Conservation (phyloP, 192 early-diverging fungal species). For the Backusella mclennaniae region DNA sequence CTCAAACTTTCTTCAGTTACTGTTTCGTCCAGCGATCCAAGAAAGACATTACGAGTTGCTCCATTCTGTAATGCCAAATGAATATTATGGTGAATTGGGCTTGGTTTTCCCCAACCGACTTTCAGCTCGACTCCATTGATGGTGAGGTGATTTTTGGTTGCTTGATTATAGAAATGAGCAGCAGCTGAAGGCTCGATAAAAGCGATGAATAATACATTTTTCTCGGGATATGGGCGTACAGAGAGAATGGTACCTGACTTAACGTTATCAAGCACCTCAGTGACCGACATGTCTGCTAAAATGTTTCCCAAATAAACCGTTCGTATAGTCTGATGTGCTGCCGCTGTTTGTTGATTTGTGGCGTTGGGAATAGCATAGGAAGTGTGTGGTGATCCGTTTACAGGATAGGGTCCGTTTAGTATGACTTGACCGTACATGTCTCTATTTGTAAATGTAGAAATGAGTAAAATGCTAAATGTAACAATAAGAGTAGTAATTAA, state of each 20-base stretch:
- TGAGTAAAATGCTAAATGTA: background rate
- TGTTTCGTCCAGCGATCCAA: constrained; percentile 70
- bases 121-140: constrained; percentile 62
- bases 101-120: constrained; percentile 78
- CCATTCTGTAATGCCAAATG: constrained; percentile 63
- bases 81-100: constrained; percentile 47
- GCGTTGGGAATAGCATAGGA: background rate
- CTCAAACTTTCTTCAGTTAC: constrained; percentile 53
- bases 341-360: background rate
- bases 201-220: constrained; percentile 79
- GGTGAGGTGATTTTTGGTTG: constrained; percentile 41
- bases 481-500: background rate
- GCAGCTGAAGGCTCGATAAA: constrained; percentile 73
- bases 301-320: constrained; percentile 87
- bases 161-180: constrained; percentile 56
- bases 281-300: constrained; percentile 50
- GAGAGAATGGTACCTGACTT: constrained; percentile 68
- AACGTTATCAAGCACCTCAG: constrained; percentile 71
- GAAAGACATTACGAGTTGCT: constrained; percentile 80
- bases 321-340: constrained; percentile 48
- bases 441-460: background rate
- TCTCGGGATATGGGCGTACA: constrained; percentile 70
- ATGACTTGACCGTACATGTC: constrained; percentile 7
- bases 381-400: background rate
- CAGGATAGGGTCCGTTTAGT: background rate